Evolutionary conservation across 23 red algal genomes (phyloP).

Genomic region (Porphyridium purpureum): DNA sequence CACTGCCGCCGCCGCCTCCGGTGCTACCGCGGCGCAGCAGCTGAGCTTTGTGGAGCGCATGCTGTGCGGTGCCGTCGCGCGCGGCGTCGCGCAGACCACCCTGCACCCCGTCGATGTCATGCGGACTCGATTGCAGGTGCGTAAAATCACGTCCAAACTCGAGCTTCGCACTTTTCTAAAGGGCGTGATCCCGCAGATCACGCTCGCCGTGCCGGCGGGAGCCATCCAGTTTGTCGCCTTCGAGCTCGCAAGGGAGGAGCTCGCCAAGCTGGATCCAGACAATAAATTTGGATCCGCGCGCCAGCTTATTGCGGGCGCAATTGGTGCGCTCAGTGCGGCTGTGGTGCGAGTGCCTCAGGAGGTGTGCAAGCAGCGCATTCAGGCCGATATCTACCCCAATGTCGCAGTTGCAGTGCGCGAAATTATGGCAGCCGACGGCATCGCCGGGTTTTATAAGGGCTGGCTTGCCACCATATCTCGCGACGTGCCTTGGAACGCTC

Average conservation of each 20-base stretch:
- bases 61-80: slow-evolving; percentile 64
- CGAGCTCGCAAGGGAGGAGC: slow-evolving; percentile 60
- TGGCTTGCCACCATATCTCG: slow-evolving; percentile 79
- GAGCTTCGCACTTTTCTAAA: slow-evolving; percentile 63
- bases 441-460: slow-evolving; percentile 66
- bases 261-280: slow-evolving; percentile 19
- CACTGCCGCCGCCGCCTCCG: slow-evolving; percentile 8
- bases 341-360: slow-evolving; percentile 85
- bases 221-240: slow-evolving; percentile 91
- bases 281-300: slow-evolving; percentile 23
- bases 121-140: slow-evolving; percentile 81
- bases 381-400: slow-evolving; percentile 94
- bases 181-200: slow-evolving; percentile 87
- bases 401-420: slow-evolving; percentile 54
- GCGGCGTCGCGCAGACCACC: slow-evolving; percentile 79
- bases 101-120: slow-evolving; percentile 92
- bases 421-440: slow-evolving; percentile 37
- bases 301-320: slow-evolving; percentile 65
- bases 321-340: slow-evolving; percentile 72
- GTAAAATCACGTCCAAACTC: slow-evolving; percentile 29
- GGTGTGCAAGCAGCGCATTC: slow-evolving; percentile 94
- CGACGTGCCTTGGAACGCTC: slow-evolving; percentile 99
- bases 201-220: slow-evolving; percentile 82
- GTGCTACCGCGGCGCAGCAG: slow-evolving; percentile 7
- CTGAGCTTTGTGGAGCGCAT: slow-evolving; percentile 71